Conservation (phyloP, 73 alveolate genomes). For the Paramecium bursaria region DNA sequence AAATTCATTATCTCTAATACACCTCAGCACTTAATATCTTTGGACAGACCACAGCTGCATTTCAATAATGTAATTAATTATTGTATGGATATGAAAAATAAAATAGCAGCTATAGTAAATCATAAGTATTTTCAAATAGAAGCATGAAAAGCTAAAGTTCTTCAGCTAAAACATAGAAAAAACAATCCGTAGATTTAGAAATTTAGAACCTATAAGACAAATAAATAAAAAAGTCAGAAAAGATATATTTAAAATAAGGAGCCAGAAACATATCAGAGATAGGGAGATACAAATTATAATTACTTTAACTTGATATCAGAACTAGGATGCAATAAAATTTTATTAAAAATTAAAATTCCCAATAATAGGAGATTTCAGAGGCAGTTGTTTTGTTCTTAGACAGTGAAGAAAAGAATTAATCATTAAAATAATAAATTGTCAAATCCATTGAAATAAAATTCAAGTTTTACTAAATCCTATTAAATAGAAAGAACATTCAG, state of each 20-base stretch:
- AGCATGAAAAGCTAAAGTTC: background rate
- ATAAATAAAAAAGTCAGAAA: constrained; percentile 14
- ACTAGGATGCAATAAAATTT: constrained; percentile 7
- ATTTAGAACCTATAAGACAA: background rate
- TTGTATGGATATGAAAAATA: background rate
- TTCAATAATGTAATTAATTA: constrained; percentile 30
- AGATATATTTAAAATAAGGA: background rate
- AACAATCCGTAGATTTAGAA: background rate
- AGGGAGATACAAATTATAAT: constrained; percentile 1
- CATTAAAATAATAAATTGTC: background rate
- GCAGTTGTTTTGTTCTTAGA: constrained; percentile 4
- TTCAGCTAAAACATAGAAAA: background rate
- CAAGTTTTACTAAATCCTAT: constrained; percentile 1
- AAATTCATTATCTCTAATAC: background rate
- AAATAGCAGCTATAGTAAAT: constrained; percentile 5
- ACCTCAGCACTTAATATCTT: background rate
- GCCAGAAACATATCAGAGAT: background rate
- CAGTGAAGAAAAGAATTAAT: constrained; percentile 38
- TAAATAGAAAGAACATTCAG: background rate
- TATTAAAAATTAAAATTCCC: background rate
- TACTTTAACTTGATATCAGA: background rate
- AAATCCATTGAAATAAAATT: constrained; percentile 10
- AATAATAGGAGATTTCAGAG: constrained; percentile 18
- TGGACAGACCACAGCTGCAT: constrained; percentile 15
- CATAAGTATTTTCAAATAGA: background rate